Percentiles rank a stretch among this genome's conserved stretches.
Evolutionary conservation across 2,329 filamentous ascomycete genomes (phyloP).

Genomic region (Venturia aucupariae): DNA sequence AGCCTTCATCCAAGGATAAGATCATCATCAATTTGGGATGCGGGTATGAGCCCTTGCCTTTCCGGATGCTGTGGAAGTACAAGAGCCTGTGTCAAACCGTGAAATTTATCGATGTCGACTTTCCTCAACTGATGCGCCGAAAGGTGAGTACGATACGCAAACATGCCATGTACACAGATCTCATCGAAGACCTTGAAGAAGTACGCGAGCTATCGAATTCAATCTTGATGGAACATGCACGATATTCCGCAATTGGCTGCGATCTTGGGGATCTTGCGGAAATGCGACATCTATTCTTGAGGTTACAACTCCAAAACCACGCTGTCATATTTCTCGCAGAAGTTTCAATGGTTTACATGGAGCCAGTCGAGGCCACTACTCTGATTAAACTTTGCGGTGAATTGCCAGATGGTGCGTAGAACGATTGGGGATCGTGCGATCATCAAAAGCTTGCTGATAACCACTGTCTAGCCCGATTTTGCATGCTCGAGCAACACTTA

Average conservation of each 20-base stretch:
- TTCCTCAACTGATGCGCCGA: slow-evolving; percentile 65
- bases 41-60: slow-evolving; percentile 82
- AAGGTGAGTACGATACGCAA: slow-evolving; percentile 61
- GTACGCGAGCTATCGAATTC: slow-evolving; percentile 2
- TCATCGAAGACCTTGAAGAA: neutral
- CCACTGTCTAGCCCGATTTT: slow-evolving; percentile 57
- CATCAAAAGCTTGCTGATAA: slow-evolving; percentile 8
- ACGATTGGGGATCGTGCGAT: slow-evolving; percentile 12
- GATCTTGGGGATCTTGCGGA: slow-evolving; percentile 61
- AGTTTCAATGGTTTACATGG: slow-evolving; percentile 88
- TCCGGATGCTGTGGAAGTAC: slow-evolving; percentile 63
- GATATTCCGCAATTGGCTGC: slow-evolving; percentile 73
- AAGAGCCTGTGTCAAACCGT: slow-evolving; percentile 46
- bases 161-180: slow-evolving; percentile 46
- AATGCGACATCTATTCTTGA: slow-evolving; percentile 49
- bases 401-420: slow-evolving; percentile 52
- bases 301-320: slow-evolving; percentile 49
- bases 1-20: slow-evolving; percentile 46
- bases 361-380: slow-evolving; percentile 59
- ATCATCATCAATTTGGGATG: slow-evolving; percentile 78
- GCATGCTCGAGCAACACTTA: slow-evolving; percentile 76
- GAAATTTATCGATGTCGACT: slow-evolving; percentile 78
- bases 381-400: slow-evolving; percentile 45
- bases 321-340: slow-evolving; percentile 76
- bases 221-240: slow-evolving; percentile 42